Evolutionary conservation across 2,329 filamentous ascomycete species (phyloP).

Genomic region (Plenodomus lindquistii): DNA sequence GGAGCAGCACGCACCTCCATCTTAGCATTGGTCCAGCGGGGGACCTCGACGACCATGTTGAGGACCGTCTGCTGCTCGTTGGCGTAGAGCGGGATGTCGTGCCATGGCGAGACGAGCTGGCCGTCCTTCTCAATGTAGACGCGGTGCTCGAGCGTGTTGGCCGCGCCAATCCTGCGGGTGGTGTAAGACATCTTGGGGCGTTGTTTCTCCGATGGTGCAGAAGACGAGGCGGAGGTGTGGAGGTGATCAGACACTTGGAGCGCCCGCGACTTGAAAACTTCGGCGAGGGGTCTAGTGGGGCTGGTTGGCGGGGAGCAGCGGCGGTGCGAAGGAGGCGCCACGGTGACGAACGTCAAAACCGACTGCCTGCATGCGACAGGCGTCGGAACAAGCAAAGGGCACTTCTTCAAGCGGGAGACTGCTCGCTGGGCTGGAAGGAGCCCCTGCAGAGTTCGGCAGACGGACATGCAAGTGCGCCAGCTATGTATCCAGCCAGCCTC

Average conservation of each 20-base stretch:
- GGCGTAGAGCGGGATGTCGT: conserved; percentile 97
- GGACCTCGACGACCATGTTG: conserved; percentile 99
- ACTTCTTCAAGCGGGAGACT: conserved; percentile 18
- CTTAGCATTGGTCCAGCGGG: conserved; percentile 99
- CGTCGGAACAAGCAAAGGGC: conserved; percentile 21
- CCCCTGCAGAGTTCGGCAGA: conserved; percentile 23
- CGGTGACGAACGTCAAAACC: conserved; percentile 44
- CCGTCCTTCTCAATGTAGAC: conserved; percentile 99
- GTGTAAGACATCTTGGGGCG: conserved; percentile 65
- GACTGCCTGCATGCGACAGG: conserved; percentile 41
- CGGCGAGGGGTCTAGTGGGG: conserved; percentile 44
- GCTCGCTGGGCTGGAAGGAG: conserved; percentile 27
- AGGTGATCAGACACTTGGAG: conserved; percentile 47
- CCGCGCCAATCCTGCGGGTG: conserved; percentile 83
- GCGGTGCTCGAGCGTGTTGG: conserved; percentile 95
- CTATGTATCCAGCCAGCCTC: conserved; percentile 14
- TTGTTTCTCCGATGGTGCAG: conserved; percentile 18
- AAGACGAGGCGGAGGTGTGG: conserved; percentile 30
- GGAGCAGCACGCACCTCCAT: conserved; percentile 74
- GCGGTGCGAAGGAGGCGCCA: conserved; percentile 44
- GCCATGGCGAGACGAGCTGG: conserved; percentile 89
- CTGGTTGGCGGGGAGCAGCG: conserved; percentile 33
- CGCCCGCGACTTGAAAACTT: conserved; percentile 48
- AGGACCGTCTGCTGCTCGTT: conserved; percentile 93
- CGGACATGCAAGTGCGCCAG: conserved; percentile 28